These are phyloP conservation scores for Termitomyces sp. DNA, from an alignment of 768 basidiomycete genomes.

Conservation along the genomic window DNA sequence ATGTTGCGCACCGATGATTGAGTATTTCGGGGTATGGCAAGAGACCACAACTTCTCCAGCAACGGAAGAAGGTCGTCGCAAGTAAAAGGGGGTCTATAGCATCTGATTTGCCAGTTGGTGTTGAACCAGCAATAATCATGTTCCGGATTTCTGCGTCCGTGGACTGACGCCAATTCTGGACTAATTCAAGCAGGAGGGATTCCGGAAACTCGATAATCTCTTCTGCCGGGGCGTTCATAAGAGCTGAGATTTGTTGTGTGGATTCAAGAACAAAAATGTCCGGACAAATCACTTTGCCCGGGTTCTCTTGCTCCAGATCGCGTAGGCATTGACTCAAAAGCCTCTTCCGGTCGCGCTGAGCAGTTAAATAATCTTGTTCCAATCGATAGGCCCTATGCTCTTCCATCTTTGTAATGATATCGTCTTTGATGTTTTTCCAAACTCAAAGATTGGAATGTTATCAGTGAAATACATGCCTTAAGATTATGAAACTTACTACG, in stretches of 20 bases:
- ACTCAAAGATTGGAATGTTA: neutral
- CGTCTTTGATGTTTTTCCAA: neutral
- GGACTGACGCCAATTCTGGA: neutral
- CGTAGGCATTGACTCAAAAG: neutral
- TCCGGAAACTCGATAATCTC: neutral
- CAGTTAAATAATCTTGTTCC: neutral
- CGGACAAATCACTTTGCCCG: neutral
- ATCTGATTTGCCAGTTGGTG: neutral
- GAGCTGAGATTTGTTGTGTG: neutral
- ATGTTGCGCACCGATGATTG: neutral
- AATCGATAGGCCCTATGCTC: neutral
- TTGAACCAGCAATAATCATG: neutral
- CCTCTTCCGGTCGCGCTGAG: neutral
- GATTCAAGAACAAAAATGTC: neutral
- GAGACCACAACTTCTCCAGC: neutral
- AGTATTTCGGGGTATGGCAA: conserved; percentile 1
- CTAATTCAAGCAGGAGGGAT: neutral
- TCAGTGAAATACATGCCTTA: neutral
- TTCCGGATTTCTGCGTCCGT: neutral
- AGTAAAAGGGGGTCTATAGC: neutral
- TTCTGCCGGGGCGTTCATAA: neutral
- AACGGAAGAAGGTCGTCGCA: conserved; percentile 1
- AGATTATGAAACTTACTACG: neutral
- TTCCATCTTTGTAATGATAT: neutral
- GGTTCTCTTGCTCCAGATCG: neutral